Percentiles rank a stretch among this genome's conserved stretches.
phyloP scores from a whole-genome alignment of 2,329 filamentous ascomycete species.

The Leptographium lundbergii region DNA sequence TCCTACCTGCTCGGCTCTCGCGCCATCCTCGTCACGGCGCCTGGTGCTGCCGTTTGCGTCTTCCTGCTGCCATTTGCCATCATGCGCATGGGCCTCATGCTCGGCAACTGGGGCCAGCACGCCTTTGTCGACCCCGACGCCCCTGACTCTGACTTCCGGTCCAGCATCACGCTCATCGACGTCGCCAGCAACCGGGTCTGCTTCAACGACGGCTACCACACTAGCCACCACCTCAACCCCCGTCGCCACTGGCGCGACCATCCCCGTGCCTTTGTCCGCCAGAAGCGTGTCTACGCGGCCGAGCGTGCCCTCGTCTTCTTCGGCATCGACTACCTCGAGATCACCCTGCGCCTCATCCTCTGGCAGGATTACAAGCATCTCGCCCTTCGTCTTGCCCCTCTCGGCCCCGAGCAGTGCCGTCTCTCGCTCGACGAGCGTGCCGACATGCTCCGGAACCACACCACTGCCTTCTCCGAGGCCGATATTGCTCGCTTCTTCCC shows the following conservation, averaged over 20 bases:
- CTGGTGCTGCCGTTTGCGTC: constrained; percentile 47
- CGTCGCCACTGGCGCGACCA: constrained; percentile 73
- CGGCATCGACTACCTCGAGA: constrained; percentile 70
- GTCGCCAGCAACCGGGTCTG: constrained; percentile 69
- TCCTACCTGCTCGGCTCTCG: constrained; percentile 22
- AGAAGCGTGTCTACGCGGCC: constrained; percentile 51
- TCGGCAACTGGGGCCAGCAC: constrained; percentile 77
- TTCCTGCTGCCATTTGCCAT: constrained; percentile 53
- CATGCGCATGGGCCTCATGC: constrained; percentile 61
- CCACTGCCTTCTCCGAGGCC: constrained; percentile 50
- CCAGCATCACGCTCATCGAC: constrained; percentile 68
- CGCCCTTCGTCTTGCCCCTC: constrained; percentile 58
- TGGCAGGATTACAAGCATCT: constrained; percentile 64
- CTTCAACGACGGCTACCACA: constrained; percentile 76
- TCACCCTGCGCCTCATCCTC: constrained; percentile 53
- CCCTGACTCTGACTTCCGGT: constrained; percentile 65
- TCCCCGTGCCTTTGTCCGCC: constrained; percentile 57
- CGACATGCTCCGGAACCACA: constrained; percentile 50
- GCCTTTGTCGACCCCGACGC: constrained; percentile 65
- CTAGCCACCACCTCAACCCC: constrained; percentile 68
- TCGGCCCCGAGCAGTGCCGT: constrained; percentile 51
- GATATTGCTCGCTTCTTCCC: constrained; percentile 48
- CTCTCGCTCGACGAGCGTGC: constrained; percentile 53
- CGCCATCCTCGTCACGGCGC: constrained; percentile 25
- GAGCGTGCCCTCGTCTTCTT: constrained; percentile 65